Conservation (phyloP, 257 asterid genomes). For the Anisodus tanguticus region DNA sequence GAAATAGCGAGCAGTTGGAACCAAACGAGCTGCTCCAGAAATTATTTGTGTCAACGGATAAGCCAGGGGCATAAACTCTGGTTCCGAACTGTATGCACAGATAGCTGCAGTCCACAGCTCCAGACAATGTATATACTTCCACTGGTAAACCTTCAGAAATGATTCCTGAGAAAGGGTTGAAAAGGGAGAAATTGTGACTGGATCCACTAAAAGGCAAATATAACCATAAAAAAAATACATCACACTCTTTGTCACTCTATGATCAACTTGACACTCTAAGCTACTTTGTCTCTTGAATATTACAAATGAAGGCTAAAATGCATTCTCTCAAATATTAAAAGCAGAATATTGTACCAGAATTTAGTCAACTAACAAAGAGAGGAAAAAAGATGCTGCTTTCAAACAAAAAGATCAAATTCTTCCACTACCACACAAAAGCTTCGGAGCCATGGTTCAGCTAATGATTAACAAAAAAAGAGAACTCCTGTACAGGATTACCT, state of each 20-base stretch:
- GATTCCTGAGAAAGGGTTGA: constrained; percentile 56
- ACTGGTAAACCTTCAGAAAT: constrained; percentile 86
- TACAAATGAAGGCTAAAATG: neutral
- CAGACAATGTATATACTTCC: constrained; percentile 90
- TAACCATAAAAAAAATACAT: neutral
- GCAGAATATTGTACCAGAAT: neutral
- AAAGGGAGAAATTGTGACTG: neutral
- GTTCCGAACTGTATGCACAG: constrained; percentile 73
- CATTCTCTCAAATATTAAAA: neutral
- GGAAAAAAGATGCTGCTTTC: neutral
- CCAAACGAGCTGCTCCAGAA: constrained; percentile 85
- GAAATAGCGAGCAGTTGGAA: constrained; percentile 83
- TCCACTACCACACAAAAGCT: neutral
- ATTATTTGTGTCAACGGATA: constrained; percentile 91
- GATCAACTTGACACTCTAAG: neutral
- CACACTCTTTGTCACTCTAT: neutral
- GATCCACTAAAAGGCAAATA: neutral
- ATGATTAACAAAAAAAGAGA: neutral
- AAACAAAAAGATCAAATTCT: neutral
- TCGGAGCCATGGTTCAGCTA: neutral
- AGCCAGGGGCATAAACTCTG: constrained; percentile 82
- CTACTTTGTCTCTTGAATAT: constrained; percentile 13
- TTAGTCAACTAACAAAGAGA: neutral
- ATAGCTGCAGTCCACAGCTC: constrained; percentile 98
- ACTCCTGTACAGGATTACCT: neutral